Evolutionary conservation across 2,329 filamentous ascomycete genomes (phyloP), one percentile per base, ranked within the genome.

Genomic region (Colletotrichum navitas): DNA sequence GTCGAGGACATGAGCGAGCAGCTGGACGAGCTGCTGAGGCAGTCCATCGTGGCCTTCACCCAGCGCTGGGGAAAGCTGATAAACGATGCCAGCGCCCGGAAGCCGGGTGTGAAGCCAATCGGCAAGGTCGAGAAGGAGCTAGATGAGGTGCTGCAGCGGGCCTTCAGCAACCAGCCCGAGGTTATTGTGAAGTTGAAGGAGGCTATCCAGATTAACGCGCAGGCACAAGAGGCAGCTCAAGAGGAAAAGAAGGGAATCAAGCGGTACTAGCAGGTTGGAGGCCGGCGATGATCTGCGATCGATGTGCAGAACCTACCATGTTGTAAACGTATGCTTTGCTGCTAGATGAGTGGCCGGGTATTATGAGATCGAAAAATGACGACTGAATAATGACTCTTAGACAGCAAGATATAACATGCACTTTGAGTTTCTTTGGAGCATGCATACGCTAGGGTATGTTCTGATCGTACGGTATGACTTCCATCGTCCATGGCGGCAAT

Each of bases 1-100:
- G 82, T 85, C 1, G 84, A 90, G 69, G 89, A 91, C 75, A 90
- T 90, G 76, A 88, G 87, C 73, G 90, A 91, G 79, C 89, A 91
- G 78, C 79, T 92, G 66, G 90, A 92, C 74, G 89, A 90, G 75
- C 79, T 91, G 71, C 80, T 92, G 34, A 83, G 90, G 63, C 87
- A 90, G 78, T 88, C 86, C 60, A 92, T 92, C 65, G 89, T 88
- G 51, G 85, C 85, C 1, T 91, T 92, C 72, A 91, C 90, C 21
- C 87, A 87, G 77, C 83, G 88, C 47, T 92, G 89, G 86, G 86
- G 85, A 4, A 81, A 81, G 4, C 76, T 88, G 66, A 81, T 87
- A 52, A 84, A 86, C 52, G 86, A 88, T 6, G 85, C 86, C 2
- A 81, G 80, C 65, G 82, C 81, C 34, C 79, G 82, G 45, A 87